Base-by-base conservation (phyloP, 1,284 basidiomycete species). In the Tetrapyrgos nigripes region DNA sequence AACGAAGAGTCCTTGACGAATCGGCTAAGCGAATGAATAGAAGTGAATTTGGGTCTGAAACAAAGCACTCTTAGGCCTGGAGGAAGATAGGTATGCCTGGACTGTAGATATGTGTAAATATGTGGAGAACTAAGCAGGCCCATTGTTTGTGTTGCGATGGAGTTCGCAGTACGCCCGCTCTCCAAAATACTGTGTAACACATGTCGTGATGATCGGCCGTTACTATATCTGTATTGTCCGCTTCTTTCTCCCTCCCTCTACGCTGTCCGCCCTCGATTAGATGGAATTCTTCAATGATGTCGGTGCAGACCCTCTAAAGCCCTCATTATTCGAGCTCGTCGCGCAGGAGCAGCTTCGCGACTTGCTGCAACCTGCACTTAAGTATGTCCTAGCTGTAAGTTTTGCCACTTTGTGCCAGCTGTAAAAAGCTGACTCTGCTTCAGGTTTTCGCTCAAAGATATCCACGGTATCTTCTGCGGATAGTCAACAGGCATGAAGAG, bases 401-500 rank as follows among this genome's bases (percentile, higher is more conserved):
- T 29, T 9, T 53, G 21, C 50, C 14, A 17, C 14, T 5, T 51
- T 50, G 46, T 40, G 21, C n/a, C 47, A n/a, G 17, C 13, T 11
- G 45, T 27, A 33, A 35, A 37, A 29, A 23, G 14, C 55, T 43
- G 21, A 24, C 56, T 62, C 14, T 13, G 37, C 17, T 31, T 9
- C 62, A 97, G 94, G 93, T 98, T 50, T 94, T 98, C 66, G 96
- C 97, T 1, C 96, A 98, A 79, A 85, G 91, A 58, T 92, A 98
- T 73, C 97, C 97, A 5, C 86, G 97, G 54, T 96, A 98, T 73
- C 84, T 99, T 33, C 77, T 99, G 35, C 87, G 91, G 17, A 80
- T 99, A 53, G 94, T 98, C 13, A 98, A 99, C 74, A 81, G 87
- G 40, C 97, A 98, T 79, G 97, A 99, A 73, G 97, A 98, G 74